phyloP scores from a whole-genome alignment of 1,284 basidiomycete species.

The Papiliotrema fonsecae region DNA sequence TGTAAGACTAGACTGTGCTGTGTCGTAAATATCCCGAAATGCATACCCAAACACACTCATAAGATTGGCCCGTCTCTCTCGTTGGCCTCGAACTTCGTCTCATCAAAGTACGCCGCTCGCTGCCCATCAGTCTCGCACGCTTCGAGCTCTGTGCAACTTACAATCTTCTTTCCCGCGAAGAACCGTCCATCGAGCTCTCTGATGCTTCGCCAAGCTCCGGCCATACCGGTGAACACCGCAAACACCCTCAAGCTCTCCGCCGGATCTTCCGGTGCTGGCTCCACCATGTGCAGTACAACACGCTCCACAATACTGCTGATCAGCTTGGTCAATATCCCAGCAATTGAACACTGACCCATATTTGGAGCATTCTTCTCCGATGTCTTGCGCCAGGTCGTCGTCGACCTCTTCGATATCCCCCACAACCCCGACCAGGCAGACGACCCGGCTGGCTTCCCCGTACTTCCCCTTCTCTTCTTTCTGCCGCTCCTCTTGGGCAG shows the following conservation, averaged over 20 bases:
- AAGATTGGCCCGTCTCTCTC: slow-evolving; percentile 37
- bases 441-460: slow-evolving; percentile 81
- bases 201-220: slow-evolving; percentile 89
- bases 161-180: slow-evolving; percentile 78
- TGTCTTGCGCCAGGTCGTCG: slow-evolving; percentile 77
- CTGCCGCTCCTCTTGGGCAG: slow-evolving; percentile 69
- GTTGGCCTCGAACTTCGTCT: slow-evolving; percentile 53
- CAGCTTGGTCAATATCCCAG: slow-evolving; percentile 18
- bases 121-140: slow-evolving; percentile 8
- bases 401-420: slow-evolving; percentile 73
- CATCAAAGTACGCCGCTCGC: slow-evolving; percentile 74
- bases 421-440: slow-evolving; percentile 83
- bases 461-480: slow-evolving; percentile 70
- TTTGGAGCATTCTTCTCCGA: slow-evolving; percentile 57
- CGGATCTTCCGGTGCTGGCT: slow-evolving; percentile 58
- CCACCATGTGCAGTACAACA: slow-evolving; percentile 72
- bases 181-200: slow-evolving; percentile 83
- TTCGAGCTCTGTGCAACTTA: slow-evolving; percentile 16
- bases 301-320: slow-evolving; percentile 74
- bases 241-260: slow-evolving; percentile 76
- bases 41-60: background rate
- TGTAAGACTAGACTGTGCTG: no score
- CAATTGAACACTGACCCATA: slow-evolving; percentile 55
- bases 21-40: background rate
- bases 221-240: slow-evolving; percentile 78